Evolutionary conservation across 139 green algal species (phyloP).

Genomic region (Microglena sp.): DNA sequence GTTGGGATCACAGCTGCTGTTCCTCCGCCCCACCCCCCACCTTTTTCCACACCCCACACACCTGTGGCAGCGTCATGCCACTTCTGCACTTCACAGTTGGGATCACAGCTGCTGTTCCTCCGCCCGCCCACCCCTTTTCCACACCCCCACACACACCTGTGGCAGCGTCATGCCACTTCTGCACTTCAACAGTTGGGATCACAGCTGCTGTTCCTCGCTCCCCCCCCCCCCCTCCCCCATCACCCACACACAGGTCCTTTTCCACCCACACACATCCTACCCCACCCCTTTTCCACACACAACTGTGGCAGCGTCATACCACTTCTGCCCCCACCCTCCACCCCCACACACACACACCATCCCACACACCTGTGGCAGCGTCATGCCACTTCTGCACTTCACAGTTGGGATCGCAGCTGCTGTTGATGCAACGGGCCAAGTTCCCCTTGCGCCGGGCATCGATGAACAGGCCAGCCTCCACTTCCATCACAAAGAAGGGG

Average conservation of each 20-base stretch:
- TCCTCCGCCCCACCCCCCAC: too few species aligned
- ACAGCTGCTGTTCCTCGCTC: conserved; percentile 83
- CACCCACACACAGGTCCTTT: too few species aligned
- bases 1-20: conserved; percentile 80
- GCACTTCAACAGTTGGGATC: conserved; percentile 80
- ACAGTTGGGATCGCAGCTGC: conserved; percentile 79
- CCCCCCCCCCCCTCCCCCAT: too few species aligned
- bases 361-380: conserved; percentile 19
- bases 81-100: conserved; percentile 85
- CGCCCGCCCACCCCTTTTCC: conserved; percentile 67
- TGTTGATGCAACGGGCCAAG: conserved; percentile 73
- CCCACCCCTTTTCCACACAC: too few species aligned
- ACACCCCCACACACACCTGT: too few species aligned
- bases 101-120: conserved; percentile 77
- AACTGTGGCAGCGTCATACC: too few species aligned
- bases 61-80: conserved; percentile 50
- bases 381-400: conserved; percentile 79
- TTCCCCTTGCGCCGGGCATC: conserved; percentile 71
- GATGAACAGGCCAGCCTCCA: conserved; percentile 69
- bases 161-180: conserved; percentile 66
- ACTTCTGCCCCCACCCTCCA: too few species aligned
- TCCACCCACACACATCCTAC: too few species aligned
- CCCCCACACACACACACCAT: too few species aligned
- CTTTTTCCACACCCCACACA: too few species aligned
- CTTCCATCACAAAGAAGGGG: too few species aligned